Base-by-base conservation (phyloP, 139 green algal genomes). In the Coelastrella sp. region DNA sequence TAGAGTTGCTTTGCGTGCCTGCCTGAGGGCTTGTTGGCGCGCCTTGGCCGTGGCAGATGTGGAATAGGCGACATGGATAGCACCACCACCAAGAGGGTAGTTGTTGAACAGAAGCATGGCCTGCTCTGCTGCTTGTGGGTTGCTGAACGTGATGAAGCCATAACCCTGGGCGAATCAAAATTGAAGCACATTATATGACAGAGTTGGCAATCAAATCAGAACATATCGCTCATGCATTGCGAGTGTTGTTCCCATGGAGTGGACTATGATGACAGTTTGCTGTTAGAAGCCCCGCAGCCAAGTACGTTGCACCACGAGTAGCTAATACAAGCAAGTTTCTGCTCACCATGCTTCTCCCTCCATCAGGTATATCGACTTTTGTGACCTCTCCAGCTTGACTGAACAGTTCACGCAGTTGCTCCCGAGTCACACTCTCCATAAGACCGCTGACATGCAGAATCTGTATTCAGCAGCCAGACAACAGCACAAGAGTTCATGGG, bases 81-180 rank as follows among this genome's bases (percentile, higher is more conserved):
- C 81, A 1, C 81, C 81, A 13, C 68, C 81, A 4, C 68, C 67
- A 13, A 86, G 68, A 0, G 81, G 81, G 51, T 80, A 80, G 81
- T 86, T 86, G 68, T 86, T 86, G 50, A 86, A 76, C 5, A 81
- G 50, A 50, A 86, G 81, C 81, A 86, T 86, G 50, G 81, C 81
- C 23, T 80, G 68, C 81, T 86, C 67, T 27, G 81, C 81, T 27
- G 81, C 81, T 17, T 77, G 35, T 2, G 68, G 68, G 40, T 72
- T 75, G 68, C 48, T 64, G 37, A 86, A 86, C 23, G 81, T 86
- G 81, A 86, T 86, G 68, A 86, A 86, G 9, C 81, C 81, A 41
- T 85, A 85, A 25, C 79, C 79, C 63, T 85, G 79, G n/a, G n/a
- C n/a, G n/a, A n/a, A n/a, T n/a, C n/a, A n/a, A n/a, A n/a, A n/a